phyloP scores from a whole-genome alignment of 495 filamentous ascomycete species.

The Penicillium canescens region DNA sequence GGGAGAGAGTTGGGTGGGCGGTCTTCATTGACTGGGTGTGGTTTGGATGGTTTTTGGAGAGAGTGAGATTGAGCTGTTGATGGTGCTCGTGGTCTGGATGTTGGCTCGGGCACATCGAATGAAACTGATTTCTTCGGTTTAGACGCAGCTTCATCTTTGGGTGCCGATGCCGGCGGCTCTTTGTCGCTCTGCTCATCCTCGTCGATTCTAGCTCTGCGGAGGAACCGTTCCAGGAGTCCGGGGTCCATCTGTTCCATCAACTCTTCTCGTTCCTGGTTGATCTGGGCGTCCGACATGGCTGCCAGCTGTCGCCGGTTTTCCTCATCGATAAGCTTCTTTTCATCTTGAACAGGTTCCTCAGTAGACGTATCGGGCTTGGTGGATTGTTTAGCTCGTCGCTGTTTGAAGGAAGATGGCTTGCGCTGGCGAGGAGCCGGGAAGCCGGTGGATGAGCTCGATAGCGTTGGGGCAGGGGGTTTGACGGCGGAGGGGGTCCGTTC shows the following conservation, averaged over 20 bases:
- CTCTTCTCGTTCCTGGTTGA: constrained; percentile 73
- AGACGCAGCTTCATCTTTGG: background rate
- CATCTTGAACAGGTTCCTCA: constrained; percentile 31
- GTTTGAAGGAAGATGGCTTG: constrained; percentile 73
- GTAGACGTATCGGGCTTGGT: background rate
- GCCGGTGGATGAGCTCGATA: constrained; percentile 60
- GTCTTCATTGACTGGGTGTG: constrained; percentile 30
- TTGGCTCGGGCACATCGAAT: constrained; percentile 24
- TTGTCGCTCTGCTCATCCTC: constrained; percentile 38
- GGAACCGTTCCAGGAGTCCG: constrained; percentile 69
- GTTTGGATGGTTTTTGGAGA: constrained; percentile 3
- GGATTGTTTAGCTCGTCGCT: constrained; percentile 49
- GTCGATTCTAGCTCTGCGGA: constrained; percentile 78
- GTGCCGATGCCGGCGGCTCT: background rate
- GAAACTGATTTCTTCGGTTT: constrained; percentile 33
- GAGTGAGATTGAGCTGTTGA: constrained; percentile 3
- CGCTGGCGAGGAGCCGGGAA: constrained; percentile 88
- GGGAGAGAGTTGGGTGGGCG: constrained; percentile 34
- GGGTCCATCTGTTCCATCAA: constrained; percentile 69
- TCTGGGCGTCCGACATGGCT: constrained; percentile 79
- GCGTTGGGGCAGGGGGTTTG: constrained; percentile 59
- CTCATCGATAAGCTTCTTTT: constrained; percentile 70
- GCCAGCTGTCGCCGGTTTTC: constrained; percentile 77
- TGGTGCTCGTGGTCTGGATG: background rate
- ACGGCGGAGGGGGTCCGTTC: constrained; percentile 62